A percentile compares a stretch with the other conserved stretches of the same genome.
Conservation (phyloP, 2,329 filamentous ascomycete species). For the Fusarium sp. region DNA sequence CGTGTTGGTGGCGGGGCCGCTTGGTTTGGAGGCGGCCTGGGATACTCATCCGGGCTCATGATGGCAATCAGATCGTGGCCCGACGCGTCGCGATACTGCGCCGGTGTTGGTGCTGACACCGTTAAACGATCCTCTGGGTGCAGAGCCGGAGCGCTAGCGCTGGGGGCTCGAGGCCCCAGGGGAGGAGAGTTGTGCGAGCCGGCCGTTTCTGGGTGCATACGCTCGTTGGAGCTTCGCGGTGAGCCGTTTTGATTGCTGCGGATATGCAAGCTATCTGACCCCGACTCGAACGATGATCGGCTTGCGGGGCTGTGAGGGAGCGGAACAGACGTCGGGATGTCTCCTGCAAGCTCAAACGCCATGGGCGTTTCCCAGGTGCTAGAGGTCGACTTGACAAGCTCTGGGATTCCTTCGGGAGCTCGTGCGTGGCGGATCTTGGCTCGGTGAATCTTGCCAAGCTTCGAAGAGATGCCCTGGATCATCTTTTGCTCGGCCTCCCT, state of each 20-base stretch:
- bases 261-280: conserved; percentile 64
- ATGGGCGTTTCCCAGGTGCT: conserved; percentile 62
- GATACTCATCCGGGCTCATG: conserved; percentile 70
- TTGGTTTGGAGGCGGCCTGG: conserved; percentile 57
- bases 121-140: conserved; percentile 66
- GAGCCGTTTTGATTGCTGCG: conserved; percentile 56
- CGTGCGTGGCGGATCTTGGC: conserved; percentile 79
- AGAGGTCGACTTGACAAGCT: conserved; percentile 60
- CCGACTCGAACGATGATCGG: conserved; percentile 71
- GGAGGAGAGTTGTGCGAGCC: conserved; percentile 50
- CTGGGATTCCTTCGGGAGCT: conserved; percentile 58
- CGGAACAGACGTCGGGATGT: conserved; percentile 61
- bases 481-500: conserved; percentile 82
- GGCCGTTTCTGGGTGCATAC: conserved; percentile 55
- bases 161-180: conserved; percentile 48
- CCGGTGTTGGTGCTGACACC: conserved; percentile 70
- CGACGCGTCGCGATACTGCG: conserved; percentile 67
- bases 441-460: conserved; percentile 86
- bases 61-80: conserved; percentile 80
- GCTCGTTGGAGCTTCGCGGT: conserved; percentile 67
- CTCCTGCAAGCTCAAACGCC: conserved; percentile 72
- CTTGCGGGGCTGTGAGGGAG: conserved; percentile 59
- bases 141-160: conserved; percentile 50
- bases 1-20: conserved; percentile 52
- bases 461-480: conserved; percentile 82